Evolutionary conservation across 164 flowering plant genomes (phyloP), one percentile per base, ranked within the genome.

Genomic region (Umbilicus rupestris): DNA sequence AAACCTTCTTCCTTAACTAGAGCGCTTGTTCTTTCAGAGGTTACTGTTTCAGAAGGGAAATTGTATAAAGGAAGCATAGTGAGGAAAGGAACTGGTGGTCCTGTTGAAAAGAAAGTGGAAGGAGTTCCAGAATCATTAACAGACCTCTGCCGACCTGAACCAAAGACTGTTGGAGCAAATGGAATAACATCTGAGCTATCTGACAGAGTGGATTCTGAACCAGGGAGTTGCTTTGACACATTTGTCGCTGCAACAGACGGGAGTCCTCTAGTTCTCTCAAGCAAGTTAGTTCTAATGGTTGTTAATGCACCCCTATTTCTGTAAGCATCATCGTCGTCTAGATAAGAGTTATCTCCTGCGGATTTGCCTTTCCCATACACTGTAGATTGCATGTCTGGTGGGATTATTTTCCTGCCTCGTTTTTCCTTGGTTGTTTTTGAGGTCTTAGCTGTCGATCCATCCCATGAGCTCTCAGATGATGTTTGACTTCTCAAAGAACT

Each of bases 391-490:
- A 60, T 73, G 24, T 70, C 72, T 37, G 84, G 67, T 44, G 81
- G 28, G 62, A 55, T 66, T 29, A 71, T 62, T 75, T 81, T 91
- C 74, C 87, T 82, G 47, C 92, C 86, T 42, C 87, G 67, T 60
- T 76, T 94, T 39, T 88, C 89, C 69, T 83, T 84, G 24, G 70
- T 29, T 37, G 91, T 72, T 70, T 85, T 89, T 52, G 88, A 81
- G 28, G 39, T 69, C 75, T 80, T 93, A 19, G 70, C 65, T 22
- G 88, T 77, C 67, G 92, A 80, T 69, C 87, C 92, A 69, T 93
- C 96, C 94, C 89, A 87, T 24, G 91, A 84, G 75, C 91, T 83
- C 73, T 93, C 98, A 3, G 92, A 87, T 11, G 85, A 79, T 31
- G 81, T 76, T 76, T 74, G 84, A 68, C 91, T 86, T 78, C 89